A percentile compares a stretch with the other conserved stretches of the same genome.
Conservation (phyloP, 1,139 yeast species). For the Yamadazyma diospyri region DNA sequence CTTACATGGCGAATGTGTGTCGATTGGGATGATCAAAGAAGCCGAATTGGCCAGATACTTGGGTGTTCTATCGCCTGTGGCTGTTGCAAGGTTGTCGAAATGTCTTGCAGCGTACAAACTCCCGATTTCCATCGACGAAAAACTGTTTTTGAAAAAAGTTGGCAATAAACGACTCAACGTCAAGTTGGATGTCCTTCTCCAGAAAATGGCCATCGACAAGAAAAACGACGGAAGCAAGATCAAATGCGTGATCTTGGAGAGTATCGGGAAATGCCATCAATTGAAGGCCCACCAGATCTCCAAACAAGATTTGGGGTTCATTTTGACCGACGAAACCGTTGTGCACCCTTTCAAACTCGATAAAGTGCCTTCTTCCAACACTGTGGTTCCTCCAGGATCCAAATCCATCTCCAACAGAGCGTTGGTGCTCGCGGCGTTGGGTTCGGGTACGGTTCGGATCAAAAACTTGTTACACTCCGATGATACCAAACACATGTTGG, state of each 20-base stretch:
- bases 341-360: slow-evolving; percentile 52
- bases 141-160: slow-evolving; percentile 58
- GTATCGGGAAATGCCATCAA: slow-evolving; percentile 87
- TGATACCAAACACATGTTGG: slow-evolving; percentile 92
- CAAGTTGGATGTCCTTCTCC: slow-evolving; percentile 66
- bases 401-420: slow-evolving; percentile 97
- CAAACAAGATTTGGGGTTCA: slow-evolving; percentile 76
- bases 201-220: slow-evolving; percentile 93
- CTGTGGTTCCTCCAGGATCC: slow-evolving; percentile 89
- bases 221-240: slow-evolving; percentile 92
- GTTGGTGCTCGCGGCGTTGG: slow-evolving; percentile 85
- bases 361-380: slow-evolving; percentile 40
- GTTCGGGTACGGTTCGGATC: slow-evolving; percentile 77
- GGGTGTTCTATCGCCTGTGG: slow-evolving; percentile 87
- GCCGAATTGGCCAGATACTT: slow-evolving; percentile 91
- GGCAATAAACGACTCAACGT: slow-evolving; percentile 60
- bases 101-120: slow-evolving; percentile 82
- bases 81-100: slow-evolving; percentile 85
- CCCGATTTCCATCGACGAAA: slow-evolving; percentile 77
- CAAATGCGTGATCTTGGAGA: slow-evolving; percentile 77
- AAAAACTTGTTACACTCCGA: slow-evolving; percentile 89
- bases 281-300: slow-evolving; percentile 80
- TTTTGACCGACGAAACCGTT: slow-evolving; percentile 77
- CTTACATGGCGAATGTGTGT: slow-evolving; percentile 95
- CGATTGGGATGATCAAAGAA: slow-evolving; percentile 91